Conservation (phyloP, 2,329 filamentous ascomycete species). For the Cephalotrichum gorgonifer region DNA sequence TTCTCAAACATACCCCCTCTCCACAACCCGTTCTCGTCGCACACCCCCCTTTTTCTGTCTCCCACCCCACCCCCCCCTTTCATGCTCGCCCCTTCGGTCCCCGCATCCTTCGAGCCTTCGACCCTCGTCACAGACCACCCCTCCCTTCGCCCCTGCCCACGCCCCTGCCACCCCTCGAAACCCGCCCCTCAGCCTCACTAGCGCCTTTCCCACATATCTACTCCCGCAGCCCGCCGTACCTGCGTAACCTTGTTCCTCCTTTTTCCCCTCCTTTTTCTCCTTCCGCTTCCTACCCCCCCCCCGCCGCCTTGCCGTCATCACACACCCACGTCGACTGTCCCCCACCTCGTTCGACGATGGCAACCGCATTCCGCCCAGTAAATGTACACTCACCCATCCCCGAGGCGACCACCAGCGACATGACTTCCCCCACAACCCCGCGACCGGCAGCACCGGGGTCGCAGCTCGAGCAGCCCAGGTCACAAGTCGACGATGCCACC, state of each 20-base stretch:
- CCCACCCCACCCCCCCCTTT: neutral
- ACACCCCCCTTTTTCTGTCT: constrained; percentile 2
- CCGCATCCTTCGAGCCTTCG: no score
- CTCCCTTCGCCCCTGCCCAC: no score
- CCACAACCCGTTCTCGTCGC: constrained; percentile 3
- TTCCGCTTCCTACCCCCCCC: constrained; percentile 6
- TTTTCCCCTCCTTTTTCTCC: constrained; percentile 10
- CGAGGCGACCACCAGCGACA: constrained; percentile 13
- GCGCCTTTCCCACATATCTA: constrained; percentile 7
- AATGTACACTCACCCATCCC: constrained; percentile 25
- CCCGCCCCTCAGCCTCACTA: constrained; percentile 5
- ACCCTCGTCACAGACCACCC: constrained; percentile 3
- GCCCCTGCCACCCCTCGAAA: constrained; percentile 7
- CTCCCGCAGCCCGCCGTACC: constrained; percentile 9
- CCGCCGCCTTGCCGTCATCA: neutral
- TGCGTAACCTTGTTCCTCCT: constrained; percentile 6
- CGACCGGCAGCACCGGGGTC: constrained; percentile 23
- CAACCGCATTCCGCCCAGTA: constrained; percentile 36
- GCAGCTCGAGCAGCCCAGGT: constrained; percentile 17
- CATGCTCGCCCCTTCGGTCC: neutral
- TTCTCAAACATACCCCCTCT: constrained; percentile 14
- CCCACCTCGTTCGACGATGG: constrained; percentile 25
- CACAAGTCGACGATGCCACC: constrained; percentile 32
- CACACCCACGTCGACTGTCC: constrained; percentile 14
- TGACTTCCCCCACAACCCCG: constrained; percentile 21